Base-by-base conservation (phyloP, 2,329 filamentous ascomycete species). In the Alternaria sp. region DNA sequence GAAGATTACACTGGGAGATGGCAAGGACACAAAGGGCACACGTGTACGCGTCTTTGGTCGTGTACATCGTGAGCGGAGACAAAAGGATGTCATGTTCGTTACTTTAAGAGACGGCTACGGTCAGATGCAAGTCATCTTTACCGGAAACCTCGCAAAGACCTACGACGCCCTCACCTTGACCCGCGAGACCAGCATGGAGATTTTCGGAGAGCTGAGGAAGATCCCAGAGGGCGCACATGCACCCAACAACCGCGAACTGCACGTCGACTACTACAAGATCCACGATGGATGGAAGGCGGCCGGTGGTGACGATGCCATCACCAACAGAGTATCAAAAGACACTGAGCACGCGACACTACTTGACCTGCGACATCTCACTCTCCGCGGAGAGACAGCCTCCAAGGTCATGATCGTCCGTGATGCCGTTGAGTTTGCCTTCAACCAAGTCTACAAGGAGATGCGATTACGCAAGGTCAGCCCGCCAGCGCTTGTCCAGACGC, bases 401-500 rank as follows among this genome's bases (percentile, higher is more conserved):
- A 87, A 92, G 12, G 89, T 97, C 69, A 91, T 97, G 88, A 91
- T 94, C 80, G 90, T 97, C 66, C 91, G 94, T 65, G 91, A 92
- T 61, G 89, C 90, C 23, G 88, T 95, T 57, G 89, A 97, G 79
- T 88, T 87, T 69, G 92, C 93, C 12, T 97, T 97, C 84, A 86
- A 90, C 79, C 86, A 89, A 75, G 87, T 89, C 40, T 97, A 93
- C 84, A 88, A 91, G 75, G 91, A 96, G 78, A 83, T 90, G 72
- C 86, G 89, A 67, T 86, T 95, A 80, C 86, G 90, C 75, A 94
- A 97, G 83, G 93, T 97, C 68, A 91, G 90, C 52, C 94, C 94
- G 12, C 94, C 94, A 2, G 93, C 93, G 30, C 90, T 97, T 80
- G 96, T 97, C 64, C 96, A 96, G 84, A 98, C 95, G 17, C 91